phyloP scores from a whole-genome alignment of 805 yeast species.

The Kodamaea hsintzibuensis region DNA sequence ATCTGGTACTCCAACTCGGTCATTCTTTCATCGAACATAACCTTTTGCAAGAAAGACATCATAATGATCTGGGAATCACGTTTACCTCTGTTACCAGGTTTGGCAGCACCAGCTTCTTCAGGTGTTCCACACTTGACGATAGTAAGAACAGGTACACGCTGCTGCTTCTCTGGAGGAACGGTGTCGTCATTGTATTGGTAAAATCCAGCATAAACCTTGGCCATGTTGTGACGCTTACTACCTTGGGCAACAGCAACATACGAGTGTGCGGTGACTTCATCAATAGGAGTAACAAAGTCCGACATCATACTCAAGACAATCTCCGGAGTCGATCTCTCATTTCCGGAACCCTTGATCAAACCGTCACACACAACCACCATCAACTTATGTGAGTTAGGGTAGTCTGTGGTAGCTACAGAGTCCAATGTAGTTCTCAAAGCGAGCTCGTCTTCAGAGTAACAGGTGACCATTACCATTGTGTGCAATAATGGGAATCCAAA shows the following conservation, averaged over 20 bases:
- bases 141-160: slow-evolving; percentile 74
- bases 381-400: slow-evolving; percentile 92
- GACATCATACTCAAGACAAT: slow-evolving; percentile 86
- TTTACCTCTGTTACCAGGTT: slow-evolving; percentile 94
- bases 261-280: slow-evolving; percentile 77
- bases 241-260: slow-evolving; percentile 97
- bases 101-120: slow-evolving; percentile 60
- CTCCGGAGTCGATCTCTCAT: slow-evolving; percentile 85
- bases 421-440: slow-evolving; percentile 88
- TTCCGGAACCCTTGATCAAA: slow-evolving; percentile 90
- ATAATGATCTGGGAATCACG: slow-evolving; percentile 91
- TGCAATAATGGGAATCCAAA: slow-evolving; percentile 72
- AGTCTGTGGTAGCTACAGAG: slow-evolving; percentile 91
- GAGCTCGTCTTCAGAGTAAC: slow-evolving; percentile 89
- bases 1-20: slow-evolving; percentile 83
- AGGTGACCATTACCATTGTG: slow-evolving; percentile 61
- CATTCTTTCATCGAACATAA: slow-evolving; percentile 93
- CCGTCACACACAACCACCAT: slow-evolving; percentile 91
- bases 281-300: slow-evolving; percentile 61
- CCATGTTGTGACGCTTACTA: slow-evolving; percentile 94
- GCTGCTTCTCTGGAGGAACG: slow-evolving; percentile 79
- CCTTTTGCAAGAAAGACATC: slow-evolving; percentile 86
- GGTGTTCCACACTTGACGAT: slow-evolving; percentile 90
- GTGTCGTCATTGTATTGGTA: slow-evolving; percentile 80
- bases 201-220: slow-evolving; percentile 93